phyloP scores from a whole-genome alignment of 768 basidiomycete species.

The Amanita pallidorosea region DNA sequence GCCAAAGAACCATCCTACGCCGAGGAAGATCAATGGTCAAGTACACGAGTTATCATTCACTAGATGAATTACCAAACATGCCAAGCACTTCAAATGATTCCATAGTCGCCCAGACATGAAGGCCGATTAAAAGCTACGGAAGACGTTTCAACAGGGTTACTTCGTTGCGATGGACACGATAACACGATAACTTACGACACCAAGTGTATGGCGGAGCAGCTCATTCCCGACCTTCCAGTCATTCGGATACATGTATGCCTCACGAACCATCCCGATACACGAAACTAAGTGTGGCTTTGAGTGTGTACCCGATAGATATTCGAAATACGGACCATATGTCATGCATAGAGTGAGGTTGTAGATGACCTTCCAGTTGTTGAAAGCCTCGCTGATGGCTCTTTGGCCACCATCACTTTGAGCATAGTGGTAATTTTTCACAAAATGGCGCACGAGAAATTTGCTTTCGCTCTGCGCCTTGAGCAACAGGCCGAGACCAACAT shows the following conservation, averaged over 20 bases:
- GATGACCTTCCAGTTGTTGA: constrained; percentile 87
- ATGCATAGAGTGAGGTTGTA: constrained; percentile 92
- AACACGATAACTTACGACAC: constrained; percentile 44
- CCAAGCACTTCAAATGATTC: constrained; percentile 92
- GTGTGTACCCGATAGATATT: neutral
- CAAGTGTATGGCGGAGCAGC: constrained; percentile 80
- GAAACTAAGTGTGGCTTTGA: constrained; percentile 48
- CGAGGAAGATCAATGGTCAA: neutral
- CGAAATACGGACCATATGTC: constrained; percentile 64
- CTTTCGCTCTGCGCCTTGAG: constrained; percentile 75
- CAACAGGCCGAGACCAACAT: constrained; percentile 75
- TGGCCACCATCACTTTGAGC: constrained; percentile 54
- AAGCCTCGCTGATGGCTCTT: constrained; percentile 86
- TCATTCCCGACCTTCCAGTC: constrained; percentile 87
- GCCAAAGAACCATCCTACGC: constrained; percentile 92
- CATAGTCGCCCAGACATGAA: constrained; percentile 86
- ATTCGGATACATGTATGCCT: constrained; percentile 72
- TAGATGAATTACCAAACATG: constrained; percentile 54
- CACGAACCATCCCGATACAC: constrained; percentile 78
- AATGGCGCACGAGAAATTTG: constrained; percentile 91
- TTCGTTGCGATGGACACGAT: neutral
- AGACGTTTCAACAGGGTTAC: neutral
- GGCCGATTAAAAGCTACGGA: constrained; percentile 61
- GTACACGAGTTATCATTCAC: neutral
- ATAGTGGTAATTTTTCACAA: constrained; percentile 91